Percentiles rank a stretch among this genome's conserved stretches.
Evolutionary conservation across 2,329 filamentous ascomycete genomes (phyloP).

Genomic region (Fulvia fulva): DNA sequence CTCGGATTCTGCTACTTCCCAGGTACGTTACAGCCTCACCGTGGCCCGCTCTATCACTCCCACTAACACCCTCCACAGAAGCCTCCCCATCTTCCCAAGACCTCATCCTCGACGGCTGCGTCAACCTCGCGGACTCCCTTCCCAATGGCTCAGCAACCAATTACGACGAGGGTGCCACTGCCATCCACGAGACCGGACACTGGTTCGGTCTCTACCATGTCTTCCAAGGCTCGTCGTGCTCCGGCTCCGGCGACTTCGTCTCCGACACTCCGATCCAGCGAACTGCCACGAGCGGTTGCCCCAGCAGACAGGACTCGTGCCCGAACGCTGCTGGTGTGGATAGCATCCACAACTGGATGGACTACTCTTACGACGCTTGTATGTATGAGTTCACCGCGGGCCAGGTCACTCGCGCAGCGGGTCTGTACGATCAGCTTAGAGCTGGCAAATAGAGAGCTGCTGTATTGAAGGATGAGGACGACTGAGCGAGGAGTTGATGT

Average conservation of each 20-base stretch:
- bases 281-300: slow-evolving; percentile 48
- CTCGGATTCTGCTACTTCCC: slow-evolving; percentile 26
- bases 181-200: slow-evolving; percentile 43
- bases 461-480: neutral
- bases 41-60: no score
- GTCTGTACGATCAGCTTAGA: slow-evolving; percentile 15
- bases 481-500: neutral
- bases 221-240: slow-evolving; percentile 41
- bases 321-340: slow-evolving; percentile 39
- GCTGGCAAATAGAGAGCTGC: slow-evolving; percentile 10
- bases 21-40: neutral
- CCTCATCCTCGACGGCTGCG: slow-evolving; percentile 49
- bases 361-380: slow-evolving; percentile 29
- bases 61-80: slow-evolving; percentile 19
- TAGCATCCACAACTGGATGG: slow-evolving; percentile 53
- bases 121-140: slow-evolving; percentile 51
- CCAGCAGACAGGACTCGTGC: slow-evolving; percentile 44
- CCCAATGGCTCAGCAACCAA: slow-evolving; percentile 44
- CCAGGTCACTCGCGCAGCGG: slow-evolving; percentile 10
- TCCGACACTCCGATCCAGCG: slow-evolving; percentile 39
- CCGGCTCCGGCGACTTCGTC: slow-evolving; percentile 40
- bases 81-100: slow-evolving; percentile 38
- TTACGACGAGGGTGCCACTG: slow-evolving; percentile 43
- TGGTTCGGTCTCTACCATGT: slow-evolving; percentile 36
- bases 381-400: slow-evolving; percentile 17